Percentiles rank a stretch among this genome's conserved stretches.
These are phyloP conservation scores for Lanmaoa rubissima DNA, from an alignment of 768 basidiomycete genomes.

Conservation along the genomic window DNA sequence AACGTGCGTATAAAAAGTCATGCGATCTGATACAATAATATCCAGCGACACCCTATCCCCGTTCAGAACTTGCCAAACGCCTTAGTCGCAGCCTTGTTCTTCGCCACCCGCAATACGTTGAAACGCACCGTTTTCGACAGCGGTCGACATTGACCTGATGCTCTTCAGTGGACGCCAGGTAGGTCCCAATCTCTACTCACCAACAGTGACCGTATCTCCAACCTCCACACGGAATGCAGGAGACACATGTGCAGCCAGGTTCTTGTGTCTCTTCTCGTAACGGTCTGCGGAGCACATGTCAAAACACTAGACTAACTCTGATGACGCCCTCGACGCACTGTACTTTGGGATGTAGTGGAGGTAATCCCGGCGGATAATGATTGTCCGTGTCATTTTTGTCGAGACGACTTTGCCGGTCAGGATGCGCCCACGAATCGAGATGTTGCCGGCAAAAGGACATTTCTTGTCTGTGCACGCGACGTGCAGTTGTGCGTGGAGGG, in stretches of 20 bases:
- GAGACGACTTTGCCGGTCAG: constrained; percentile 96
- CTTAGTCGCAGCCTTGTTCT: constrained; percentile 90
- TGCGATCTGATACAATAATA: constrained; percentile 18
- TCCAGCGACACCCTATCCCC: not conserved
- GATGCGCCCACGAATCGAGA: constrained; percentile 99
- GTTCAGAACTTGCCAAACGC: constrained; percentile 91
- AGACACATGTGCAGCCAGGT: constrained; percentile 94
- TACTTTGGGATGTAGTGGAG: constrained; percentile 99
- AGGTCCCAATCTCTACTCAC: constrained; percentile 45
- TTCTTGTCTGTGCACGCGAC: constrained; percentile 78
- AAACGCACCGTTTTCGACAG: constrained; percentile 99
- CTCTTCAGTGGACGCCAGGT: not conserved
- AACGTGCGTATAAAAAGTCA: constrained; percentile 25
- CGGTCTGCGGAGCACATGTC: constrained; percentile 58
- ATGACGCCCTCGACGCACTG: constrained; percentile 54
- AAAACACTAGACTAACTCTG: constrained; percentile 3
- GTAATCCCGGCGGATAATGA: constrained; percentile 94
- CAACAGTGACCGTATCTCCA: constrained; percentile 94
- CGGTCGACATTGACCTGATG: constrained; percentile 92
- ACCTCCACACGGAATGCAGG: constrained; percentile 98
- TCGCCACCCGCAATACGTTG: constrained; percentile 95
- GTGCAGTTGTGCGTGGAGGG: not conserved
- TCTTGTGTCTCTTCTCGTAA: constrained; percentile 99
- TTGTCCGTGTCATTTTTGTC: constrained; percentile 99
- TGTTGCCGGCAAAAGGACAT: constrained; percentile 95